Evolutionary conservation across 345 rosid genomes (phyloP), one percentile per base, ranked within the genome.

Genomic region (Eutrema heterophyllum): DNA sequence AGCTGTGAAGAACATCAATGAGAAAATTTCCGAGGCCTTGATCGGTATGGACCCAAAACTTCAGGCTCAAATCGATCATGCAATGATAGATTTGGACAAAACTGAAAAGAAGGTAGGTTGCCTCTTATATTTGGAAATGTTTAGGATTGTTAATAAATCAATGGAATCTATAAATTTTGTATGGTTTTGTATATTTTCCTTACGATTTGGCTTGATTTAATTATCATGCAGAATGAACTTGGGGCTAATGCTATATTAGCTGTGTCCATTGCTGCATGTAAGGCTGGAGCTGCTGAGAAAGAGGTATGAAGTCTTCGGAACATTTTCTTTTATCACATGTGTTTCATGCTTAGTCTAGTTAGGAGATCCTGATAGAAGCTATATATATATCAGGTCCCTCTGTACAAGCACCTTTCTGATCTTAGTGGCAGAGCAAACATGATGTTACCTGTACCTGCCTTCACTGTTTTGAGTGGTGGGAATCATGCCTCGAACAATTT

Each of bases 211-310:
- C n/a, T n/a, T n/a, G n/a, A n/a, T n/a, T n/a, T n/a, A n/a, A n/a
- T 40, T 55, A 71, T 73, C 50, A 70, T 56, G 48, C 86, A 90
- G 99, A 68, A 78, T 77, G 97, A 92, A 75, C 98, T 95, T 63
- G 99, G 98, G 53, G 94, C 86, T 51, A 95, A 95, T 77, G 98
- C 99, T 64, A 84, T 92, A 56, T 73, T 90, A 75, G 99, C 99
- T 71, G 97, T 95, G 52, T 90, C 99, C 38, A 84, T 95, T 55
- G 98, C 99, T 82, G 99, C 98, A 53, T 95, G 99, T 82, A 95
- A 89, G 79, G 99, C 99, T 79, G 99, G 99, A 53, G 99, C 99
- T 79, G 99, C 97, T 74, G 96, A 87, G 84, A 95, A 88, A 78
- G 98, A 92, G 93, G 97, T 80, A 82, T 50, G 67, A 52, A 54